Conservation (phyloP, 345 rosid genomes). For the Aquilaria yunnanensis region DNA sequence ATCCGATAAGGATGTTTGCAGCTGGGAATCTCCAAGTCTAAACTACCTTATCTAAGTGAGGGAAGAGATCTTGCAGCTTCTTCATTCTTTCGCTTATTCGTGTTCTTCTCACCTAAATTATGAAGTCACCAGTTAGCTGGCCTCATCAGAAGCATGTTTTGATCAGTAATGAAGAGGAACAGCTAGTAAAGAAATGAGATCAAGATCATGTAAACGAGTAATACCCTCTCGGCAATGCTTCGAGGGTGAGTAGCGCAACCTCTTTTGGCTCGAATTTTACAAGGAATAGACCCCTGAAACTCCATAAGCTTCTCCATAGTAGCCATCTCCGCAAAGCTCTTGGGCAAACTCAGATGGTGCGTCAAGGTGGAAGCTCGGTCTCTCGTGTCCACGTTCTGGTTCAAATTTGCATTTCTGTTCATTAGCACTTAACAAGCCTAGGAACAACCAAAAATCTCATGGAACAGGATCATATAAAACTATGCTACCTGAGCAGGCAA, state of each 20-base stretch:
- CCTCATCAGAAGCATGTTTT: background rate
- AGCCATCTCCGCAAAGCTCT: conserved; percentile 39
- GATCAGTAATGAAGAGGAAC: background rate
- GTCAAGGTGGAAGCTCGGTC: conserved; percentile 37
- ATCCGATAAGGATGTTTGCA: background rate
- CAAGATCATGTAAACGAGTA: background rate
- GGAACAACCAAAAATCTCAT: conserved; percentile 1
- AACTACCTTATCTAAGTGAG: conserved; percentile 63
- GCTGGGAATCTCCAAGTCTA: background rate
- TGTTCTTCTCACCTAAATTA: conserved; percentile 52
- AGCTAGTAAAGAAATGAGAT: background rate
- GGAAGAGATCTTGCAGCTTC: conserved; percentile 63
- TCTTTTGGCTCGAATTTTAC: conserved; percentile 79
- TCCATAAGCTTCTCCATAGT: conserved; percentile 39
- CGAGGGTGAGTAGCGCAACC: conserved; percentile 96
- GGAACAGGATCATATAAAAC: background rate
- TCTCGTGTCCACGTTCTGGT: conserved; percentile 37
- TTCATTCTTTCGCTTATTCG: conserved; percentile 63
- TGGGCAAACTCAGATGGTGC: conserved; percentile 73
- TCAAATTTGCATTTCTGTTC: background rate
- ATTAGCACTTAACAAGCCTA: background rate
- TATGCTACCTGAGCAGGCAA: conserved; percentile 32
- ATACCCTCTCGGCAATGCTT: conserved; percentile 93
- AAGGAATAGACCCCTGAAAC: conserved; percentile 68
- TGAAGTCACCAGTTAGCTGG: background rate